A percentile compares a stretch with the other conserved stretches of the same genome.
These are phyloP conservation scores for Exophiala sp. DNA, from an alignment of 2,329 filamentous ascomycete species.

Conservation along the genomic window DNA sequence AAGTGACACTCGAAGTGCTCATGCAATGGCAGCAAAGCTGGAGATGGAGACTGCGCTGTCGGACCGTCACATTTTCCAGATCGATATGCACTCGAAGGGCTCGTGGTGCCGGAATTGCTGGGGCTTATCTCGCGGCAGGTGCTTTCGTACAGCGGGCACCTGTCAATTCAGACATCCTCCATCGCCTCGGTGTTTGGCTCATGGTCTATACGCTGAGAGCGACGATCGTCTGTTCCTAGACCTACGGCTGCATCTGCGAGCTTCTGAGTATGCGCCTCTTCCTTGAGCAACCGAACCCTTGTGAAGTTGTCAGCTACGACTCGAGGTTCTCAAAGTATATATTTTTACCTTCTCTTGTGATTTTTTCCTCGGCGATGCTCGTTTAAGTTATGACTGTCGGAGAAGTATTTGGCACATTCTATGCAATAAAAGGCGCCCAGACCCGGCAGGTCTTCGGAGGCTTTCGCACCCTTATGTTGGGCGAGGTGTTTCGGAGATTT, in stretches of 20 bases:
- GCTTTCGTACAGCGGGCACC: not conserved
- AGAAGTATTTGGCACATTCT: constrained; percentile 96
- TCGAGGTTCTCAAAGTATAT: constrained; percentile 16
- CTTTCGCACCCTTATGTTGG: constrained; percentile 74
- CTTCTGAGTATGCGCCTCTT: constrained; percentile 82
- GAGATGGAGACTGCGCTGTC: not conserved
- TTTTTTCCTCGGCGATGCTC: constrained; percentile 82
- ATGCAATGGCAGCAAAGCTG: not conserved
- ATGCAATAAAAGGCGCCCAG: constrained; percentile 83
- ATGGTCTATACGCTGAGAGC: not conserved
- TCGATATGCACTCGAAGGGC: not conserved
- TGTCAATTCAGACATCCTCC: constrained; percentile 14
- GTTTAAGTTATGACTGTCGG: constrained; percentile 71
- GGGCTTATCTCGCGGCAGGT: not conserved
- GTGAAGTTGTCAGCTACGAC: constrained; percentile 7
- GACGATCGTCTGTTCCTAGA: constrained; percentile 65
- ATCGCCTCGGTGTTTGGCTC: constrained; percentile 9
- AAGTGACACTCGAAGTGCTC: no score
- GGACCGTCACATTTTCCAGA: not conserved
- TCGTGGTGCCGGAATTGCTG: no score
- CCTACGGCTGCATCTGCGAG: constrained; percentile 79
- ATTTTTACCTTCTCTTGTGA: constrained; percentile 76
- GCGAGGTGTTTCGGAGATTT: constrained; percentile 73
- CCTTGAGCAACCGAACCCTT: constrained; percentile 76
- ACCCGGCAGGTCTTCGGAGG: constrained; percentile 80